Conservation (phyloP, 176 grass and related monocot genomes). For the Neostapfia colusana region DNA sequence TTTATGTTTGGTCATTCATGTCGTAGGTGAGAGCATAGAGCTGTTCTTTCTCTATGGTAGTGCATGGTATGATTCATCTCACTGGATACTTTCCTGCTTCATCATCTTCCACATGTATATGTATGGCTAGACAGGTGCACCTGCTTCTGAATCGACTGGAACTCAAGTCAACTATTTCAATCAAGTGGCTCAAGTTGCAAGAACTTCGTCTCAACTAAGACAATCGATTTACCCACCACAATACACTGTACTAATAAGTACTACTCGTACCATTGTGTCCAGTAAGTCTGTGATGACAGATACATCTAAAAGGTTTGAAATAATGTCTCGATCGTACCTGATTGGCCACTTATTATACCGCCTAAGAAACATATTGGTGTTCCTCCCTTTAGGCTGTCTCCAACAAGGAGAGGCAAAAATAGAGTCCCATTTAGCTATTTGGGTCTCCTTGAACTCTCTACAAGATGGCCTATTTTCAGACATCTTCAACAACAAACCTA, state of each 20-base stretch:
- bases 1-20: no score
- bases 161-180: background rate
- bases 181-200: conserved; percentile 19
- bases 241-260: background rate
- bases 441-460: no score
- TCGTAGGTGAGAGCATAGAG: no score
- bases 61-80: no score
- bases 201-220: background rate
- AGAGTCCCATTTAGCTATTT: no score
- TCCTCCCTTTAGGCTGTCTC: background rate
- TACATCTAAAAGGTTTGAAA: background rate
- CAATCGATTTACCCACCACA: conserved; percentile 1
- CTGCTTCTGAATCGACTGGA: no score
- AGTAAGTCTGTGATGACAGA: background rate
- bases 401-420: no score
- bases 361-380: background rate
- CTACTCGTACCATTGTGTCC: background rate
- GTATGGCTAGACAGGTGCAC: background rate
- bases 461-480: no score
- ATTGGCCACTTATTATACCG: background rate
- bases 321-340: background rate
- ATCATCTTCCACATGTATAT: no score
- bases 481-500: no score
- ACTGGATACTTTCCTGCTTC: no score
- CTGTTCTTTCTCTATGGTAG: no score